A percentile compares a stretch with the other conserved stretches of the same genome.
These are phyloP conservation scores for Diaporthe citrichinensis DNA, from an alignment of 2,329 filamentous ascomycete genomes.

Conservation along the genomic window DNA sequence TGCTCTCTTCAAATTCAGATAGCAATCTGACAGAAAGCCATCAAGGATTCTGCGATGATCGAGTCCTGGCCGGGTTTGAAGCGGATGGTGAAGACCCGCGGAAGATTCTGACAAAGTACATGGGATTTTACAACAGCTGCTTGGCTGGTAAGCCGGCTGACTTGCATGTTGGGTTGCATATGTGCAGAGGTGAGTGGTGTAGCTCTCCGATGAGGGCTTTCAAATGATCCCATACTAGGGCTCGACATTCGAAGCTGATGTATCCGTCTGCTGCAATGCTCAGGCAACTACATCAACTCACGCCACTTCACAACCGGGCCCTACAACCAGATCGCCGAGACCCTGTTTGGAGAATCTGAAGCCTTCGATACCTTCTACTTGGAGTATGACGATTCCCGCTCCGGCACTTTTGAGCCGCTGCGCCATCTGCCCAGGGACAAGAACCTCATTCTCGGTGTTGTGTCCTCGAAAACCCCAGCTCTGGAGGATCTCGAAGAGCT, in stretches of 20 bases:
- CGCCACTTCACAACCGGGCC: slow-evolving; percentile 56
- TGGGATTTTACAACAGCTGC: slow-evolving; percentile 73
- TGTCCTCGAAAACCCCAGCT: slow-evolving; percentile 63
- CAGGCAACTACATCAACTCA: not conserved
- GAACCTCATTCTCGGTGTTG: slow-evolving; percentile 65
- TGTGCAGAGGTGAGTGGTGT: slow-evolving; percentile 62
- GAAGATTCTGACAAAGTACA: slow-evolving; percentile 67
- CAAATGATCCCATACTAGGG: slow-evolving; percentile 57
- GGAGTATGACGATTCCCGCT: slow-evolving; percentile 64
- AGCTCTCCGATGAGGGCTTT: slow-evolving; percentile 48
- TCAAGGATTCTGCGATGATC: slow-evolving; percentile 64
- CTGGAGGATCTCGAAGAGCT: slow-evolving; percentile 61
- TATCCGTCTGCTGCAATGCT: not conserved
- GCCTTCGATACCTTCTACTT: slow-evolving; percentile 67
- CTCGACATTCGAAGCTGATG: slow-evolving; percentile 12
- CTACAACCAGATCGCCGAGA: slow-evolving; percentile 65
- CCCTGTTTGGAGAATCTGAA: slow-evolving; percentile 61
- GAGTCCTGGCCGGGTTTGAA: slow-evolving; percentile 60
- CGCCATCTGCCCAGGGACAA: slow-evolving; percentile 62
- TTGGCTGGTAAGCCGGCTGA: slow-evolving; percentile 57
- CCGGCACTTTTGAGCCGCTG: slow-evolving; percentile 65
- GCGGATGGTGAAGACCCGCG: slow-evolving; percentile 55
- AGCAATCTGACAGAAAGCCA: not conserved
- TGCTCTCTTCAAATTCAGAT: not conserved
- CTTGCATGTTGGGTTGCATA: slow-evolving; percentile 74